phyloP scores from a whole-genome alignment of 2,329 filamentous ascomycete genomes.

The Allantophomopsis cytisporea region DNA sequence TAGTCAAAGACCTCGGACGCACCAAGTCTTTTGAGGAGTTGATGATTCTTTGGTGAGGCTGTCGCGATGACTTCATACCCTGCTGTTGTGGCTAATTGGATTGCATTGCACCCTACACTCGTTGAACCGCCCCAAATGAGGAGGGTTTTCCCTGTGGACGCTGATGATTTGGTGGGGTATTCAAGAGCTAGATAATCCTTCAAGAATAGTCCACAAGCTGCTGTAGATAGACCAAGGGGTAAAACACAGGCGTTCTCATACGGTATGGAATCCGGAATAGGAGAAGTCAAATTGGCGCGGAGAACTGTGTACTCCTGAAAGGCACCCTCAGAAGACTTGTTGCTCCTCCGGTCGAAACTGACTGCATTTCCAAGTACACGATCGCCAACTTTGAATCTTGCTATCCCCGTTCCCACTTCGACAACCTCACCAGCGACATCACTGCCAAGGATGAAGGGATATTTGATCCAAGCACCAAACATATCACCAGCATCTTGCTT shows the following conservation, averaged over 20 bases:
- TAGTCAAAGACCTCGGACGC: conserved; percentile 26
- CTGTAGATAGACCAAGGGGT: conserved; percentile 17
- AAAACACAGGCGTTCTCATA: conserved; percentile 18
- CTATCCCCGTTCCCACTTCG: conserved; percentile 26
- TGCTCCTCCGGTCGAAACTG: neutral
- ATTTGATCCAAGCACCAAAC: conserved; percentile 6
- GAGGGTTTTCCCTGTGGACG: conserved; percentile 3
- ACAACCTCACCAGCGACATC: conserved; percentile 41
- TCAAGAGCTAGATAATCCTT: conserved; percentile 9
- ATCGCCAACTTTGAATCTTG: conserved; percentile 35
- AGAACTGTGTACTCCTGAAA: conserved; percentile 18
- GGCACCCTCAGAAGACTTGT: conserved; percentile 7
- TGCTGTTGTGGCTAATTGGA: conserved; percentile 25
- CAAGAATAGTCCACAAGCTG: conserved; percentile 17
- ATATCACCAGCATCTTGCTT: conserved; percentile 1
- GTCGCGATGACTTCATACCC: conserved; percentile 25
- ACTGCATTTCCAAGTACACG: conserved; percentile 25
- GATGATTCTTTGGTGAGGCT: conserved; percentile 19
- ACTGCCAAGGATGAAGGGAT: conserved; percentile 28
- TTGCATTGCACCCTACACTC: conserved; percentile 16
- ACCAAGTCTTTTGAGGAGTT: conserved; percentile 21
- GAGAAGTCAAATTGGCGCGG: conserved; percentile 5
- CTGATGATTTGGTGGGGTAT: conserved; percentile 6
- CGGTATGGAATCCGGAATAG: conserved; percentile 14
- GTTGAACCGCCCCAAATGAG: conserved; percentile 13